These are phyloP conservation scores for Fermentozyma sake DNA, from an alignment of 1,139 yeast genomes.

Conservation along the genomic window DNA sequence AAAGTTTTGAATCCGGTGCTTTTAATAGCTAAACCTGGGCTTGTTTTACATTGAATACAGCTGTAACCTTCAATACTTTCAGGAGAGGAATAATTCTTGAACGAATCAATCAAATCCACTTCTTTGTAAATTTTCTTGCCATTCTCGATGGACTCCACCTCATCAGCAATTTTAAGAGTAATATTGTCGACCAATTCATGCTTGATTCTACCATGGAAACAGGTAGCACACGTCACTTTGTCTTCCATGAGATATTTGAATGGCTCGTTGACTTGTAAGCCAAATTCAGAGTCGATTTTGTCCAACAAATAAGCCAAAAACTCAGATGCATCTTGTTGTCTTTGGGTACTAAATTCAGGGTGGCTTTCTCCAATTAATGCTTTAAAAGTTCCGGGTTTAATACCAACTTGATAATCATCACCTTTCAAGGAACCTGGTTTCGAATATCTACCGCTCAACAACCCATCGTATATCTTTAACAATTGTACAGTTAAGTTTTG, in stretches of 20 bases:
- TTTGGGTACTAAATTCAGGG: slow-evolving; percentile 76
- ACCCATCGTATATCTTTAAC: slow-evolving; percentile 74
- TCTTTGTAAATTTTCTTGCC: slow-evolving; percentile 45
- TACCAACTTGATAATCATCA: slow-evolving; percentile 66
- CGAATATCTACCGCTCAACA: slow-evolving; percentile 71
- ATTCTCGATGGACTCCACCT: slow-evolving; percentile 32
- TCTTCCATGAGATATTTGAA: slow-evolving; percentile 66
- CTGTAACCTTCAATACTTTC: slow-evolving; percentile 61
- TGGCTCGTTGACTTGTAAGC: slow-evolving; percentile 38
- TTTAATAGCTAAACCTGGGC: slow-evolving; percentile 42
- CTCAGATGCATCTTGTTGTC: slow-evolving; percentile 95
- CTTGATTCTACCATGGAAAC: slow-evolving; percentile 57
- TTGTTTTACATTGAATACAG: slow-evolving; percentile 56
- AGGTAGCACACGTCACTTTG: slow-evolving; percentile 58
- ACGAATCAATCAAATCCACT: slow-evolving; percentile 49
- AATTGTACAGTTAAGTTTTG: slow-evolving; percentile 67
- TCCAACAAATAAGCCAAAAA: slow-evolving; percentile 68
- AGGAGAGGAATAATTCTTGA: slow-evolving; percentile 40
- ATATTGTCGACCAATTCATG: slow-evolving; percentile 63
- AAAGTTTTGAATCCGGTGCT: slow-evolving; percentile 51
- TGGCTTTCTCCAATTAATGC: slow-evolving; percentile 72
- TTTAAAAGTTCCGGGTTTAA: slow-evolving; percentile 75
- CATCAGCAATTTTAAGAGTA: slow-evolving; percentile 54
- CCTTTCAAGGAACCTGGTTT: slow-evolving; percentile 42
- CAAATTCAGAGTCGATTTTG: slow-evolving; percentile 54